Percentiles rank a stretch among this genome's conserved stretches.
Evolutionary conservation across 441 rosid species (phyloP).

Genomic region (Syzygium syzygioides): DNA sequence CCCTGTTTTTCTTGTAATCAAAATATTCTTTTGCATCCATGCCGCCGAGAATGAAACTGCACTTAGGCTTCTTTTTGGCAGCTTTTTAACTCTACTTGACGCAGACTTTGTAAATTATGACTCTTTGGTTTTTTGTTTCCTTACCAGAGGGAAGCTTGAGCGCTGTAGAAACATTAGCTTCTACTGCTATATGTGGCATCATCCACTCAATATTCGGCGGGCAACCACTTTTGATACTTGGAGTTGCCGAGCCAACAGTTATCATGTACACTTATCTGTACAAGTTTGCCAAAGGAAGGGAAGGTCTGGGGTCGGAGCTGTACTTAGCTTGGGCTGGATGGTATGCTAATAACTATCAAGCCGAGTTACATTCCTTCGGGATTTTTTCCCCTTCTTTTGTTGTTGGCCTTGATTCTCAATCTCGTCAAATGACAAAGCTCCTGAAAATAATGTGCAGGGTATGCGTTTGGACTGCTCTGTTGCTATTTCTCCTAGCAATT

Average conservation of each 20-base stretch:
- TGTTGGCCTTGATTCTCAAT: neutral
- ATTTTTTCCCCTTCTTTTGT: neutral
- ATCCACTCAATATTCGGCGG: conserved; percentile 1
- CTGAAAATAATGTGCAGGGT: neutral
- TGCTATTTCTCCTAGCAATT: conserved; percentile 5
- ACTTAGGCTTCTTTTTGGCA: neutral
- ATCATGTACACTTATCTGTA: neutral
- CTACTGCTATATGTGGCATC: neutral
- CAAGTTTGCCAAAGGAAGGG: neutral
- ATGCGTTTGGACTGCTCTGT: conserved; percentile 8
- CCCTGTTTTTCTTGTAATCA: neutral
- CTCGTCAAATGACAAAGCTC: neutral
- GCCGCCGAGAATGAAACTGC: neutral
- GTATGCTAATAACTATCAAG: neutral
- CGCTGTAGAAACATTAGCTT: neutral
- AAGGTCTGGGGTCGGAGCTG: neutral
- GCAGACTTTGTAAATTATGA: neutral
- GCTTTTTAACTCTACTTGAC: neutral
- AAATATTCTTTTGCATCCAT: neutral
- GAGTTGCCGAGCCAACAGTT: conserved; percentile 1
- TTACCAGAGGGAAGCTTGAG: neutral
- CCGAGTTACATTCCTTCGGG: neutral
- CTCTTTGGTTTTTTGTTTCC: neutral
- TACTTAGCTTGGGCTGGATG: conserved; percentile 3
- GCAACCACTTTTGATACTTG: neutral